A percentile compares a stretch with the other conserved stretches of the same genome.
Conservation (phyloP, 371 early-diverging fungal species). For the Entomophthora muscae region DNA sequence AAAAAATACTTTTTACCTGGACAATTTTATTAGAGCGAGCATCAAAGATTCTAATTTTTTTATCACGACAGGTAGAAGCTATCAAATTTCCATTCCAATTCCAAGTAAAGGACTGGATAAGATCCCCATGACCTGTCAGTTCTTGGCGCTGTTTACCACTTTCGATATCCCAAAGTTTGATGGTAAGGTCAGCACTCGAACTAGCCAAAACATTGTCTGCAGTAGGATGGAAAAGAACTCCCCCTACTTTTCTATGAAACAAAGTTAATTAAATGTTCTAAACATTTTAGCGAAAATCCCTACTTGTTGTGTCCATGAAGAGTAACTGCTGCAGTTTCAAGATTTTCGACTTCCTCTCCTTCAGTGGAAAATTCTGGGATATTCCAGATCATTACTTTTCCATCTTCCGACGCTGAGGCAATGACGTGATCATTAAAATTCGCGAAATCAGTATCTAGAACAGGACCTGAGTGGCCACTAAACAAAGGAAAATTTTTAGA, state of each 20-base stretch:
- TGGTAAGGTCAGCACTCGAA: conserved; percentile 77
- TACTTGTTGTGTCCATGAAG: conserved; percentile 44
- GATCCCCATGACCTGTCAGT: conserved; percentile 79
- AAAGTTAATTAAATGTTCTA: too few species aligned
- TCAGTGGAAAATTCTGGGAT: conserved; percentile 54
- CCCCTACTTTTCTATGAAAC: conserved; percentile 71
- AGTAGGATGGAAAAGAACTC: conserved; percentile 89
- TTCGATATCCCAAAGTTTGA: conserved; percentile 94
- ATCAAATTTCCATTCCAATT: conserved; percentile 72
- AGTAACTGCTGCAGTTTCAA: conserved; percentile 38
- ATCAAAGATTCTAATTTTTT: conserved; percentile 83
- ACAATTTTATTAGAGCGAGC: conserved; percentile 70
- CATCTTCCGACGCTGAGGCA: conserved; percentile 85
- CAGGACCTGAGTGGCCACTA: conserved; percentile 83
- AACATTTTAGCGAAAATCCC: too few species aligned
- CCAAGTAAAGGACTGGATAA: conserved; percentile 82
- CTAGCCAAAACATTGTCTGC: conserved; percentile 87
- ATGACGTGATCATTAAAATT: conserved; percentile 90
- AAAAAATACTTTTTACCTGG: conserved; percentile 16
- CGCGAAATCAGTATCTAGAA: conserved; percentile 92
- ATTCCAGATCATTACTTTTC: conserved; percentile 88
- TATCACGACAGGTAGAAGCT: conserved; percentile 90
- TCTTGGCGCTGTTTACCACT: conserved; percentile 70
- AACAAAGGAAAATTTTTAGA: conserved; percentile 71
- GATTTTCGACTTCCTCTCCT: conserved; percentile 25